Evolutionary conservation across 2,329 filamentous ascomycete species (phyloP).

Genomic region (Alternaria brassicae): DNA sequence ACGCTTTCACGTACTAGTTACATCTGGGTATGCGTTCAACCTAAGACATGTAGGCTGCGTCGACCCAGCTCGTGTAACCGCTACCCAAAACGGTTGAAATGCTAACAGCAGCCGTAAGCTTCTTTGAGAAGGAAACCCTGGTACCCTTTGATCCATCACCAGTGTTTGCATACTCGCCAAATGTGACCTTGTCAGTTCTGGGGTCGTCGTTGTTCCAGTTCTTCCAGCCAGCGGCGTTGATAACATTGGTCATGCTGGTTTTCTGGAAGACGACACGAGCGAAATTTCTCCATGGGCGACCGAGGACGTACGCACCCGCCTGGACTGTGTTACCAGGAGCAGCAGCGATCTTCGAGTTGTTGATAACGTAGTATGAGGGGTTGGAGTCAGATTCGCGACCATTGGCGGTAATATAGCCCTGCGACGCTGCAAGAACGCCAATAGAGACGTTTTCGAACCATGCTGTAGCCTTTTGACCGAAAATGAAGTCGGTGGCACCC

Average conservation of each 20-base stretch:
- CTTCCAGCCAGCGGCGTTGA: conserved; percentile 67
- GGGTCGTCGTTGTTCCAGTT: conserved; percentile 60
- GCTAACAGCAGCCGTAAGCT: conserved; percentile 50
- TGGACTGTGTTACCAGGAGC: conserved; percentile 49
- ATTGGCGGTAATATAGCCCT: conserved; percentile 53
- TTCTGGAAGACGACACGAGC: conserved; percentile 62
- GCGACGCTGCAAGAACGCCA: conserved; percentile 51
- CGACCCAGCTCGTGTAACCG: conserved; percentile 41
- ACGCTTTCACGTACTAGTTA: background rate
- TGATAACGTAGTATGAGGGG: conserved; percentile 63
- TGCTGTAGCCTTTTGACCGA: conserved; percentile 60
- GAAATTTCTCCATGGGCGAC: conserved; percentile 61
- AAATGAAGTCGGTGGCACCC: conserved; percentile 67
- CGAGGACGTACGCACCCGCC: conserved; percentile 57
- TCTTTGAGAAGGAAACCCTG: conserved; percentile 59
- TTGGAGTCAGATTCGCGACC: conserved; percentile 42
- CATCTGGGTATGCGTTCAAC: background rate
- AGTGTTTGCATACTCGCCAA: conserved; percentile 66
- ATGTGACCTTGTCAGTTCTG: conserved; percentile 62
- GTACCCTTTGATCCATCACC: conserved; percentile 63
- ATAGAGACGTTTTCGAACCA: conserved; percentile 63
- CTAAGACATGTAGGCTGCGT: conserved; percentile 39
- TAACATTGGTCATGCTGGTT: conserved; percentile 60
- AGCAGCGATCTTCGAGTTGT: conserved; percentile 59
- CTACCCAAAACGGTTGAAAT: conserved; percentile 57